Evolutionary conservation across 805 yeast species (phyloP), one percentile per base, ranked within the genome.

Genomic region (Starmerella geochares): DNA sequence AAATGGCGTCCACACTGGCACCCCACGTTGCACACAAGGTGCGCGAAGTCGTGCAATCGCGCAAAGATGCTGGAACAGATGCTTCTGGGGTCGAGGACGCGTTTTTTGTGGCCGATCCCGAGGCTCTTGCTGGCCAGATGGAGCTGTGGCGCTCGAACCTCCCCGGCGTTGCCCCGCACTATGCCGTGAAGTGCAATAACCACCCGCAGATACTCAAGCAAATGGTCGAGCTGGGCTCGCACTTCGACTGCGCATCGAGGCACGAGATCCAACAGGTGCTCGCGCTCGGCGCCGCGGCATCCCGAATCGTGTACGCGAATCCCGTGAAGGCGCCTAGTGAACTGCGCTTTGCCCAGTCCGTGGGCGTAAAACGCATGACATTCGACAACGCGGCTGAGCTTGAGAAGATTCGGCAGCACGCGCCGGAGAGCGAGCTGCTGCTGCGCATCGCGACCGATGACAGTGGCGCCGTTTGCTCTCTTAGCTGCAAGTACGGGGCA

Each of bases 171-270:
- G 75, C 76, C 50, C 95, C 96, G n/a, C 81, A 75, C 62, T 90
- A 88, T 67, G 98, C 98, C 17, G 92, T 90, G 58, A 90, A 90
- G 68, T 90, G 97, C 70, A 90, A 90, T 71, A 83, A 87, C 33
- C 80, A 86, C 62, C 58, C 68, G 6, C 68, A 68, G 49, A 78
- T 90, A 11, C 64, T 90, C 55, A 62, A 68, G 44, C 65, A 74
- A 25, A 72, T 90, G 57, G 79, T 77, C 2, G 54, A 67, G 3
- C 66, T 80, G 55, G 94, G 92, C 24, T 74, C 79, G 47, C 81
- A 82, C 51, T 90, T 90, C 62, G 98, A 90, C 65, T 90, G 98
- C 69, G 97, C 97, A 4, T 85, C 95, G 20, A 79, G 81, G 61
- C 74, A 74, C 55, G 98, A 90, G 68, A 86, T 90, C 60, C 81